phyloP scores from a whole-genome alignment of 148 eudicot species.

The Camellia japonica region DNA sequence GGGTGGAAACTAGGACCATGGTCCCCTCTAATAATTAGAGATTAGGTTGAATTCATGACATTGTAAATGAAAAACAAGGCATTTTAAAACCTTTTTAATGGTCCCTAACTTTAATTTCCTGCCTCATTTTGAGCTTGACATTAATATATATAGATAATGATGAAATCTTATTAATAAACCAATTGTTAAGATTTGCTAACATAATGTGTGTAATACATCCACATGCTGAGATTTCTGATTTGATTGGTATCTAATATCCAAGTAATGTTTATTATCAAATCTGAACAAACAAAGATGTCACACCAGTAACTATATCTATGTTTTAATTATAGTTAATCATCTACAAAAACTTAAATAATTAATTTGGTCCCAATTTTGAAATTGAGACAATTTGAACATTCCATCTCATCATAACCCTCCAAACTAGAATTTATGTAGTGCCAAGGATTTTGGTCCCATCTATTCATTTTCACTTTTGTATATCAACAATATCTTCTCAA shows the following conservation, averaged over 20 bases:
- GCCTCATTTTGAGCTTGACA: no score
- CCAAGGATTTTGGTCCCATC: slow-evolving; percentile 1
- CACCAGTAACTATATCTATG: background rate
- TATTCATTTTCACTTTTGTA: background rate
- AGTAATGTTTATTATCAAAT: background rate
- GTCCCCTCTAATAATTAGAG: no score
- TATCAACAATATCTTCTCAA: background rate
- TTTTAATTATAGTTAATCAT: background rate
- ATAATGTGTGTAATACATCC: background rate
- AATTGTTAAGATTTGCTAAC: background rate
- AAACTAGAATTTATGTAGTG: background rate
- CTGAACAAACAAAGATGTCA: background rate
- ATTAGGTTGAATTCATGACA: no score
- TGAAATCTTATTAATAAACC: background rate
- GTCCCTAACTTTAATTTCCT: no score
- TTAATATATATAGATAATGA: background rate
- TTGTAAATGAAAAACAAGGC: no score
- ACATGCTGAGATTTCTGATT: background rate
- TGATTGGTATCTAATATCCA: background rate
- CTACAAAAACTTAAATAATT: background rate
- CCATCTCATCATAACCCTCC: background rate
- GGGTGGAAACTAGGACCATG: no score
- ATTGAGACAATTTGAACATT: background rate
- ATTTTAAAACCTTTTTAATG: no score
- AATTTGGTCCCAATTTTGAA: background rate